phyloP scores from a whole-genome alignment of 352 stramenopile genomes.

The Phytopythium aichiense region DNA sequence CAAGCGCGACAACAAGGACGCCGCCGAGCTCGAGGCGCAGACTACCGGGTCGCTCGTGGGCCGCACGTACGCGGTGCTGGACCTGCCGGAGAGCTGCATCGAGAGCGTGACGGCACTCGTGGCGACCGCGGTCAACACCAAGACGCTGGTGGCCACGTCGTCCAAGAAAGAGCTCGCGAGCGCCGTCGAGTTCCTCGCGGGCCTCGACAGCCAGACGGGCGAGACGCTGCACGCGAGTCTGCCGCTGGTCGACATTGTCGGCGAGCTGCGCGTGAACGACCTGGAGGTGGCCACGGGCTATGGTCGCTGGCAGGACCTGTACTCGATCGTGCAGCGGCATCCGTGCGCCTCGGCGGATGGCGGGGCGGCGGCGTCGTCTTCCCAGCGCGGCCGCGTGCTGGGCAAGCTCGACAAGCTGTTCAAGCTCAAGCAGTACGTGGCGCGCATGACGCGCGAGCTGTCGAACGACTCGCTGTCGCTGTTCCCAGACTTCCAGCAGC shows the following conservation, averaged over 20 bases:
- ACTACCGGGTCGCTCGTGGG: constrained; percentile 55
- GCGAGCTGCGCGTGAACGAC: constrained; percentile 77
- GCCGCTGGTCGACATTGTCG: constrained; percentile 60
- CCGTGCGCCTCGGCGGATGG: constrained; percentile 28
- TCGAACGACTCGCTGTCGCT: constrained; percentile 91
- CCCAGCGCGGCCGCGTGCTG: constrained; percentile 39
- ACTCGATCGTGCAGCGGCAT: constrained; percentile 45
- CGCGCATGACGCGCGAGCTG: constrained; percentile 50
- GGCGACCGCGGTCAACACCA: constrained; percentile 46
- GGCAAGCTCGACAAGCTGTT: constrained; percentile 69
- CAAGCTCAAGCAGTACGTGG: constrained; percentile 67
- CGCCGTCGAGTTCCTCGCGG: constrained; percentile 60
- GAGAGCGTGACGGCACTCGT: constrained; percentile 54
- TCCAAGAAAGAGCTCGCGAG: constrained; percentile 75
- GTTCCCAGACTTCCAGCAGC: constrained; percentile 97
- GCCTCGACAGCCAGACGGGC: constrained; percentile 71
- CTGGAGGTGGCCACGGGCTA: constrained; percentile 72
- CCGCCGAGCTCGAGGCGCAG: constrained; percentile 40
- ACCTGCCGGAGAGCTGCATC: constrained; percentile 77
- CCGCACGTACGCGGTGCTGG: constrained; percentile 62
- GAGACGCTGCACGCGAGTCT: constrained; percentile 36
- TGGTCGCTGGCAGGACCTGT: constrained; percentile 53
- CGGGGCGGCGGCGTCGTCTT: constrained; percentile 19
- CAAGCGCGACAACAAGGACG: constrained; percentile 32
- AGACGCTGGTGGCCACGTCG: constrained; percentile 51